Conservation (phyloP, 2,329 filamentous ascomycete species). For the Colletotrichum paranaense region DNA sequence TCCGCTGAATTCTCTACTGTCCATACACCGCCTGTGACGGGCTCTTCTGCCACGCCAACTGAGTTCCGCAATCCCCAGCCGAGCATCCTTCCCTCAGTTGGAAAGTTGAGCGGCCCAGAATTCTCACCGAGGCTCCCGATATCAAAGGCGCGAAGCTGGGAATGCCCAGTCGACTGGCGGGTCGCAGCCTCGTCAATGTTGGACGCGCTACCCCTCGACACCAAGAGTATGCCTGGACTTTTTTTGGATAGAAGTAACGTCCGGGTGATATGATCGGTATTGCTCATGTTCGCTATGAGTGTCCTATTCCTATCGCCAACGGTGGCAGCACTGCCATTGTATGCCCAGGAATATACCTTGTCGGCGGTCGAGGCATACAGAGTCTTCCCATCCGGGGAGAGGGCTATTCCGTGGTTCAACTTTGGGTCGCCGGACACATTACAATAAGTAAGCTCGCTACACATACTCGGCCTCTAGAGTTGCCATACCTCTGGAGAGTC, state of each 20-base stretch:
- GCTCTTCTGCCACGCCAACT: constrained; percentile 73
- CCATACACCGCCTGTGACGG: constrained; percentile 59
- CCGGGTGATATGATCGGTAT: constrained; percentile 69
- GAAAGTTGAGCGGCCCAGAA: constrained; percentile 48
- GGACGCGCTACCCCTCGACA: constrained; percentile 68
- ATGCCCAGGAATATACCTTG: constrained; percentile 69
- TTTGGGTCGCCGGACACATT: constrained; percentile 33
- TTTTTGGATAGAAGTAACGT: constrained; percentile 69
- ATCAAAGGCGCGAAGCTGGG: constrained; percentile 67
- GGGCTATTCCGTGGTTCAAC: constrained; percentile 62
- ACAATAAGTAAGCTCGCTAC: background rate
- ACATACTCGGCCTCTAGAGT: background rate
- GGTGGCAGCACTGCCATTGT: constrained; percentile 62
- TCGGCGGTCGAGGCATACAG: constrained; percentile 62
- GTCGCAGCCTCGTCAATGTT: constrained; percentile 67
- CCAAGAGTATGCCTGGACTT: constrained; percentile 65
- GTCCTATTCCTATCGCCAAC: constrained; percentile 53
- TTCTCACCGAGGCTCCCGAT: constrained; percentile 41
- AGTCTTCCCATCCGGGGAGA: constrained; percentile 47
- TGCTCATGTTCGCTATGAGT: constrained; percentile 67
- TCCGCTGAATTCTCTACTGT: constrained; percentile 76
- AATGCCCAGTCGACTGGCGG: constrained; percentile 62
- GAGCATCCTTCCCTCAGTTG: constrained; percentile 56
- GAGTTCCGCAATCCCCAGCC: constrained; percentile 78
- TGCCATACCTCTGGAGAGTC: constrained; percentile 4